Conservation (phyloP, 306 rosid species). For the Citrullus colocynthis region DNA sequence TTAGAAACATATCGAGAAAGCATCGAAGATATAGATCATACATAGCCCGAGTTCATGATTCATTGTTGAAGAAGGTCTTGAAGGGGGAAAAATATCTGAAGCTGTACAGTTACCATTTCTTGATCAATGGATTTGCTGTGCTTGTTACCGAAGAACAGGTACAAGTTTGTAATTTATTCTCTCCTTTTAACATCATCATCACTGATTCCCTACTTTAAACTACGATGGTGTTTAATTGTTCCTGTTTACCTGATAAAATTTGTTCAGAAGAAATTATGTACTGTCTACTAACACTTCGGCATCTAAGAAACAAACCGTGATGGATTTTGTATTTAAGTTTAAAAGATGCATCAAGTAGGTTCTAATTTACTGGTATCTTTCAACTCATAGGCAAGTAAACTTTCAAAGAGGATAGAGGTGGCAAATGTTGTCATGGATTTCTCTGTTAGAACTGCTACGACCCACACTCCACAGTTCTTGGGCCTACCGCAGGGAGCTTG, state of each 20-base stretch:
- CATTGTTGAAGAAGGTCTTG: constrained; percentile 65
- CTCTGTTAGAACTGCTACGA: constrained; percentile 90
- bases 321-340: neutral
- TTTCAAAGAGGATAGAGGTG: constrained; percentile 71
- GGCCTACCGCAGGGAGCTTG: constrained; percentile 93
- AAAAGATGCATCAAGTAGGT: neutral
- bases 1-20: constrained; percentile 40
- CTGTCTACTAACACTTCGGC: neutral
- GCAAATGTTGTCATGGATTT: constrained; percentile 77
- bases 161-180: constrained; percentile 2
- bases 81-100: constrained; percentile 88
- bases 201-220: neutral
- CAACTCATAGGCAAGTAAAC: constrained; percentile 57
- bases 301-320: neutral
- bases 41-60: constrained; percentile 68
- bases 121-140: constrained; percentile 87
- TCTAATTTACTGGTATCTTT: constrained; percentile 7
- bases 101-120: constrained; percentile 89
- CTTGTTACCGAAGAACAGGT: constrained; percentile 81
- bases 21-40: constrained; percentile 40
- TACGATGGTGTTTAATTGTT: constrained; percentile 1
- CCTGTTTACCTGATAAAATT: neutral
- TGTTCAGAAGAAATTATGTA: neutral
- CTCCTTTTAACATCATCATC: neutral
- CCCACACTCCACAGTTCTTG: constrained; percentile 87